These are phyloP conservation scores for Scedosporium dehoogii DNA, from an alignment of 2,329 filamentous ascomycete species.

Conservation along the genomic window DNA sequence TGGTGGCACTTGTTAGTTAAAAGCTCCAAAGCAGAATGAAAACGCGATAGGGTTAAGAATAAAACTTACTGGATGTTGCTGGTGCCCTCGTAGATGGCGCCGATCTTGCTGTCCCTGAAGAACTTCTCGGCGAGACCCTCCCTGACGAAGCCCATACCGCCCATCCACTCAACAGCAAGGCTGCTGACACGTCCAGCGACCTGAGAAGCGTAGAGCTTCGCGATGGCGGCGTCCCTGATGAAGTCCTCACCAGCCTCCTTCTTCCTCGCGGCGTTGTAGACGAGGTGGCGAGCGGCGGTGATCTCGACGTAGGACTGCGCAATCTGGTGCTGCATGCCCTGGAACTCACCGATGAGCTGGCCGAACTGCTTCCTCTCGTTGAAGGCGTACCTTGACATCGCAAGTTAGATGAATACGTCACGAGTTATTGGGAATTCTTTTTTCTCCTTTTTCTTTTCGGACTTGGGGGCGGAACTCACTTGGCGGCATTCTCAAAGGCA, in stretches of 20 bases:
- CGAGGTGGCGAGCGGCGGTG: slow-evolving; percentile 76
- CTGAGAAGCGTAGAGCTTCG: slow-evolving; percentile 89
- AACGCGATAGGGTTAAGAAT: neutral
- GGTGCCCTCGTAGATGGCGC: slow-evolving; percentile 91
- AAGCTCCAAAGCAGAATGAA: neutral
- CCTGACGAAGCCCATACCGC: slow-evolving; percentile 95
- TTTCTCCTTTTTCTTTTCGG: too few relatives aligned
- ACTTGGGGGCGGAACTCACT: slow-evolving; percentile 18
- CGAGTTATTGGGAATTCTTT: neutral
- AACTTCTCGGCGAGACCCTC: slow-evolving; percentile 97
- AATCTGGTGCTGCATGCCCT: slow-evolving; percentile 98
- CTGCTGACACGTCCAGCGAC: slow-evolving; percentile 81
- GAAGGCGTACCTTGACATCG: slow-evolving; percentile 68
- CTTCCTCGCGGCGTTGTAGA: slow-evolving; percentile 93
- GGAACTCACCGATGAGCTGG: slow-evolving; percentile 86
- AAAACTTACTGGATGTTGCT: slow-evolving; percentile 58
- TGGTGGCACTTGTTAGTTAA: neutral
- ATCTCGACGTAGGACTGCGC: slow-evolving; percentile 95
- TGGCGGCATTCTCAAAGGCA: slow-evolving; percentile 87
- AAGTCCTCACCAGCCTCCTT: slow-evolving; percentile 97
- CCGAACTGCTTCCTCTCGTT: slow-evolving; percentile 98
- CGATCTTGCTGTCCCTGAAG: slow-evolving; percentile 97
- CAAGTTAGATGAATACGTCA: neutral
- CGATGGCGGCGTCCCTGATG: slow-evolving; percentile 93
- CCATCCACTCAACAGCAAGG: slow-evolving; percentile 96